Base-by-base conservation (phyloP, 805 yeast genomes). In the Hyphopichia homilentoma region DNA sequence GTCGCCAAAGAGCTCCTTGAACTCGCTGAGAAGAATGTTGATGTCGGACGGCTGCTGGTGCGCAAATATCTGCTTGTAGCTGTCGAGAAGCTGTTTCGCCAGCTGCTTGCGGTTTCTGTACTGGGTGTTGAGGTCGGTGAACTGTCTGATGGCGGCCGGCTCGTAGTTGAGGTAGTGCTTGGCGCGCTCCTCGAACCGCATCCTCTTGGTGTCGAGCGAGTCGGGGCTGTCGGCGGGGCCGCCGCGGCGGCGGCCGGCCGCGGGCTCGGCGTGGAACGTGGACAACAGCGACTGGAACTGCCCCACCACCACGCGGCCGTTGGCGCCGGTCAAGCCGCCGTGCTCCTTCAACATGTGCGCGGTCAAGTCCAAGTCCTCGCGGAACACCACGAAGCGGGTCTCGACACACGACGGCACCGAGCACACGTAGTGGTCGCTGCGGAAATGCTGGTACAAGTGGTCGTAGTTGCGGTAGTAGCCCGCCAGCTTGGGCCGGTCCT, bases 321-420 rank as follows among this genome's bases (percentile, higher is more conserved):
- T 65, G 9, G 75, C 78, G 6, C 58, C 57, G 26, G 70, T 60
- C 3, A 81, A 43, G 4, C 74, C 73, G 2, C 84, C 78, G 57
- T 93, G 99, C 45, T 83, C 90, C 42, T 78, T 75, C 29, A 87
- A 59, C 79, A 87, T 81, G 57, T 93, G 98, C 1, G 94, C 89
- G 34, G 84, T 81, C 33, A 93, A 66, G 45, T 88, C 97, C 34
- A 88, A 58, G 33, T 84, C 93, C 40, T 87, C 90, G 15, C 81
- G 74, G 53, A 93, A 93, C 1, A 90, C 98, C 15, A 93, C 93
- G 60, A 93, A 90, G 53, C 85, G 84, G 56, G 84, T 79, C 35
- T 89, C 97, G 29, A 89, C 58, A 60, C 99, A 93, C 8, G 73
- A 49, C 29, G 76, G 84, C 13, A 84, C 82, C 20, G 73, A 68